These are phyloP conservation scores for Suhomyces tanzawaensis DNA, from an alignment of 805 yeast species.

Conservation along the genomic window DNA sequence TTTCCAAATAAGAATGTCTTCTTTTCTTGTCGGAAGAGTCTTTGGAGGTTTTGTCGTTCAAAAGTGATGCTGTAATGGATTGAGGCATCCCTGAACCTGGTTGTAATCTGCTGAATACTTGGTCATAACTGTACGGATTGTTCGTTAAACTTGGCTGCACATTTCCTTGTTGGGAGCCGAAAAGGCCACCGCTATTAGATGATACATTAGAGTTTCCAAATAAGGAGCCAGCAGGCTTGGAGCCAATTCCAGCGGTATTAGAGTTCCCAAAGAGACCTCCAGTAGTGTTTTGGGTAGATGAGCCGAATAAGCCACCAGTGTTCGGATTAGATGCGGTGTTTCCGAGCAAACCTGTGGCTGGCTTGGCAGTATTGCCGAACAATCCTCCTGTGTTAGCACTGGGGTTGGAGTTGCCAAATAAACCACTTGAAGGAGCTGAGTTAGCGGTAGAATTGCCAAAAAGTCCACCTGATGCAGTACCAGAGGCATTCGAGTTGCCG, in stretches of 20 bases:
- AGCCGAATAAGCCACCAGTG: too few relatives aligned
- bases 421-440: conserved; percentile 3
- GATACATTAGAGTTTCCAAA: conserved; percentile 15
- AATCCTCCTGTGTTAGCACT: conserved; percentile 17
- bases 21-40: conserved; percentile 16
- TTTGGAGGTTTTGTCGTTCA: conserved; percentile 13
- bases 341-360: conserved; percentile 12
- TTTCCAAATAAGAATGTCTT: conserved; percentile 15
- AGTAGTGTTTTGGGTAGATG: neutral
- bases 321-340: neutral
- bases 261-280: conserved; percentile 15
- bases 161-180: conserved; percentile 6
- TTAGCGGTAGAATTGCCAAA: conserved; percentile 17
- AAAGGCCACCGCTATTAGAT: conserved; percentile 1
- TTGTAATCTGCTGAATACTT: conserved; percentile 21
- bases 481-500: conserved; percentile 15
- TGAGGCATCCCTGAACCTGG: conserved; percentile 28
- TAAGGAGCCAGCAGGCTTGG: conserved; percentile 11
- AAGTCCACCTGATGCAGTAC: conserved; percentile 16
- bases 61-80: conserved; percentile 30
- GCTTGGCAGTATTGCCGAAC: conserved; percentile 21
- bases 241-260: conserved; percentile 6
- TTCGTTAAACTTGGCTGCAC: conserved; percentile 4
- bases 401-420: conserved; percentile 14
- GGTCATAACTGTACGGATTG: conserved; percentile 32